A percentile compares a stretch with the other conserved stretches of the same genome.
phyloP scores from a whole-genome alignment of 2,329 filamentous ascomycete genomes.

The Chaetomium sp. region DNA sequence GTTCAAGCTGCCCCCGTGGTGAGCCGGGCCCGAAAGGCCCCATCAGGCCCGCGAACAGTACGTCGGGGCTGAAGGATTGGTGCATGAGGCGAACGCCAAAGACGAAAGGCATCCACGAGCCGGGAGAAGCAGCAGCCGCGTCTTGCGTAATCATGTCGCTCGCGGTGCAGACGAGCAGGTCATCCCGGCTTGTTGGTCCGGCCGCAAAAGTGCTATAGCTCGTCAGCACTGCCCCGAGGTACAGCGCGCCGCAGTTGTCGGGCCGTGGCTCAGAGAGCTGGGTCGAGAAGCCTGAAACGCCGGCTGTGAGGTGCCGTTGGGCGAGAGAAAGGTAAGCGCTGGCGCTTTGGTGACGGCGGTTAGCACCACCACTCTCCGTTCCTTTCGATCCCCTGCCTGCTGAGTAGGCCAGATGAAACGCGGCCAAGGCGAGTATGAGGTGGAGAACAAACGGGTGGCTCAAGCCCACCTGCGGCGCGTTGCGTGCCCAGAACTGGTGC shows the following conservation, averaged over 20 bases:
- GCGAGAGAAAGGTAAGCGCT: conserved; percentile 15
- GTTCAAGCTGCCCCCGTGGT: background rate
- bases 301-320: conserved; percentile 19
- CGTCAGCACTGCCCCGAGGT: conserved; percentile 11
- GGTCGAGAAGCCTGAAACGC: conserved; percentile 20
- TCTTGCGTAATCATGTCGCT: background rate
- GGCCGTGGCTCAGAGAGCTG: conserved; percentile 15
- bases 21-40: background rate
- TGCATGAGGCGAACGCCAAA: conserved; percentile 14
- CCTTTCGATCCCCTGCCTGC: no score
- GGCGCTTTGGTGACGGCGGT: background rate
- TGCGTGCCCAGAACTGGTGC: conserved; percentile 23
- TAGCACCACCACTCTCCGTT: no score
- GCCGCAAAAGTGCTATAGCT: conserved; percentile 17
- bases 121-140: background rate
- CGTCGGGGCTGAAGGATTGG: conserved; percentile 11
- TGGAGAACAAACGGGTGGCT: conserved; percentile 34
- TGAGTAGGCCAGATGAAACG: conserved; percentile 32
- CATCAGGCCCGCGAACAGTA: conserved; percentile 18
- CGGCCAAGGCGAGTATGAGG: conserved; percentile 34
- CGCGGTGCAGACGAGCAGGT: conserved; percentile 16
- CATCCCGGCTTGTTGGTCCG: conserved; percentile 1
- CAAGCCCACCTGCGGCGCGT: conserved; percentile 35
- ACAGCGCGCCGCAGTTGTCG: conserved; percentile 21
- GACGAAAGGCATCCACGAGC: conserved; percentile 13